These are phyloP conservation scores for Fusarium sp. DNA, from an alignment of 2,329 filamentous ascomycete species.

Conservation along the genomic window DNA sequence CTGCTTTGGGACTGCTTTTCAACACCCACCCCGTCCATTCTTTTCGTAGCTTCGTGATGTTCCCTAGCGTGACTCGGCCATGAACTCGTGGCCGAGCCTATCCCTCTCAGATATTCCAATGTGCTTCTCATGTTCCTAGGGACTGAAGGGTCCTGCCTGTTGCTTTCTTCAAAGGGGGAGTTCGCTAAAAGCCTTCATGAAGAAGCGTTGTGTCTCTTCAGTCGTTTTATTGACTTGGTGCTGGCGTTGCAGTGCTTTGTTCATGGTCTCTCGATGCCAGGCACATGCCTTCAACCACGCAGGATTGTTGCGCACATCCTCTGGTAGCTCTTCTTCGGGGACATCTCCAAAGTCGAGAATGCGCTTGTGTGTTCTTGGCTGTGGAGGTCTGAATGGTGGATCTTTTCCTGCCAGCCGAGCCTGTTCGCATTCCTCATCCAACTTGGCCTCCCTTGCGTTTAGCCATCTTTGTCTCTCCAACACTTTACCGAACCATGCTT, in stretches of 20 bases:
- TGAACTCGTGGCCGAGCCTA: not conserved
- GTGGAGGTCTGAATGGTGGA: conserved; percentile 42
- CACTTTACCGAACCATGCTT: conserved; percentile 63
- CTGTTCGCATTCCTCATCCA: conserved; percentile 23
- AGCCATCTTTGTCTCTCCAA: conserved; percentile 52
- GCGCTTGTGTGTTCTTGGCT: conserved; percentile 46
- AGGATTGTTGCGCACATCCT: conserved; percentile 57
- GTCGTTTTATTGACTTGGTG: conserved; percentile 29
- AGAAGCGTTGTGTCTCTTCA: conserved; percentile 41
- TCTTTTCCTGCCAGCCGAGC: conserved; percentile 12
- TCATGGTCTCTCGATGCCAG: conserved; percentile 51
- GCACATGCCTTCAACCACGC: conserved; percentile 58
- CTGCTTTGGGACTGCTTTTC: not conserved
- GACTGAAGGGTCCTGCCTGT: not conserved
- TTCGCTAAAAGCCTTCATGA: conserved; percentile 14
- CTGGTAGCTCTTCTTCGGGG: conserved; percentile 55
- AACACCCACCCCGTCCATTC: not conserved
- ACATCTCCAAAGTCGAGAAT: conserved; percentile 53
- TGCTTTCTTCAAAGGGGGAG: not conserved
- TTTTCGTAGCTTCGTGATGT: not conserved
- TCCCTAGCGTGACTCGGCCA: not conserved
- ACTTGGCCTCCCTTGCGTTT: conserved; percentile 35
- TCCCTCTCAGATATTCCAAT: not conserved
- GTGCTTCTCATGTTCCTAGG: not conserved
- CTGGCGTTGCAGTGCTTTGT: conserved; percentile 8